Percentiles rank a stretch among this genome's conserved stretches.
phyloP scores from a whole-genome alignment of 805 yeast species.

The Ogataea chonburiensis region DNA sequence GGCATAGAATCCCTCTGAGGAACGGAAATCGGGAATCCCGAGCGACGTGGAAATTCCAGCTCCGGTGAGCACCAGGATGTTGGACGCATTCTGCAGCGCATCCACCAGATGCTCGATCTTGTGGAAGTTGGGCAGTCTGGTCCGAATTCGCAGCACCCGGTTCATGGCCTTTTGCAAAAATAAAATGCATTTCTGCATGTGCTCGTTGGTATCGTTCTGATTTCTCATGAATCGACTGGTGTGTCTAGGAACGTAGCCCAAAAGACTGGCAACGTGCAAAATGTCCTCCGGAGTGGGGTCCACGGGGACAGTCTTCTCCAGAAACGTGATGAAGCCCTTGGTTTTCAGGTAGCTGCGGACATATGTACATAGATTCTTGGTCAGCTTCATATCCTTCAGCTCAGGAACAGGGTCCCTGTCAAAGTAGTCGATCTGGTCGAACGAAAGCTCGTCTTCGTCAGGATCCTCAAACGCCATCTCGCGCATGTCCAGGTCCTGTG shows the following conservation, averaged over 20 bases:
- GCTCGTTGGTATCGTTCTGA: constrained; percentile 14
- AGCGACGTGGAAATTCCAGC: constrained; percentile 90
- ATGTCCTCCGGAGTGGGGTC: constrained; percentile 60
- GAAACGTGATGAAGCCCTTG: constrained; percentile 60
- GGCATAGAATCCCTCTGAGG: constrained; percentile 81
- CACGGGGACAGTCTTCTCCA: constrained; percentile 52
- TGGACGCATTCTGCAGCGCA: constrained; percentile 53
- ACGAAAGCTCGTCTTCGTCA: constrained; percentile 7
- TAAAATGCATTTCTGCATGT: constrained; percentile 37
- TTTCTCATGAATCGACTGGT: constrained; percentile 13
- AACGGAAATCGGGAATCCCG: constrained; percentile 91
- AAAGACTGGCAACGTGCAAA: constrained; percentile 50
- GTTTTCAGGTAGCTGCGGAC: constrained; percentile 55
- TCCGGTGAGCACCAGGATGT: constrained; percentile 77
- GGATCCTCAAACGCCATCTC: constrained; percentile 6
- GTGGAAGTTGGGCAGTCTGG: constrained; percentile 50
- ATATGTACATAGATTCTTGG: constrained; percentile 43
- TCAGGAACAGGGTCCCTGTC: constrained; percentile 21
- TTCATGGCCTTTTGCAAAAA: constrained; percentile 63
- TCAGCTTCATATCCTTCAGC: constrained; percentile 25
- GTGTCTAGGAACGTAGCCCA: constrained; percentile 52
- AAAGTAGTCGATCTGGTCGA: constrained; percentile 14
- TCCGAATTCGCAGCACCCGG: constrained; percentile 56
- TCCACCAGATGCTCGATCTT: constrained; percentile 59
- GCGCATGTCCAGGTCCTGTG: constrained; percentile 11